A percentile compares a stretch with the other conserved stretches of the same genome.
Evolutionary conservation across 176 grass and related monocot species (phyloP).

Genomic region (Tuctoria greenei): DNA sequence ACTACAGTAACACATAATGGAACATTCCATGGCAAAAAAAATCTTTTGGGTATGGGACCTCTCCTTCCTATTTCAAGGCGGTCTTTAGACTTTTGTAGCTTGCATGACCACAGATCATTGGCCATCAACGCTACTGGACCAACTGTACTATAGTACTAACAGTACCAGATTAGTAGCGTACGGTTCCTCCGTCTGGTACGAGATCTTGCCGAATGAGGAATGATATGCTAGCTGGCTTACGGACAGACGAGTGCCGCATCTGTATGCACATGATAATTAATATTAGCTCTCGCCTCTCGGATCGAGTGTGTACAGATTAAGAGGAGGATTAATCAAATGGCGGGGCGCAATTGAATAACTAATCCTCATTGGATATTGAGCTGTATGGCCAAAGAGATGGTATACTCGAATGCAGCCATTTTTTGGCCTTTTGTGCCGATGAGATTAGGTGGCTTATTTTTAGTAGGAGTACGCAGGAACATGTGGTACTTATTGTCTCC

Average conservation of each 20-base stretch:
- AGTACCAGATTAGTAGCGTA: constrained; percentile 27
- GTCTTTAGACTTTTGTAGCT: background rate
- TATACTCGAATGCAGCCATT: constrained; percentile 6
- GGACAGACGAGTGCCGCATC: constrained; percentile 17
- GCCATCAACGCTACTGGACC: background rate
- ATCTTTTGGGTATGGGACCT: background rate
- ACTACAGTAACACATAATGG: background rate
- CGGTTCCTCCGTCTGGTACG: background rate
- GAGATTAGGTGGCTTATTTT: constrained; percentile 12
- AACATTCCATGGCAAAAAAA: constrained; percentile 10
- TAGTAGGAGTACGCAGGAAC: background rate
- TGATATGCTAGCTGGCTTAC: constrained; percentile 6
- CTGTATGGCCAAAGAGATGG: background rate
- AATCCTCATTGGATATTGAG: constrained; percentile 32
- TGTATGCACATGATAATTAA: background rate
- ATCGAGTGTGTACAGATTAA: constrained; percentile 26
- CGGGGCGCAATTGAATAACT: constrained; percentile 1
- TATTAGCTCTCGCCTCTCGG: constrained; percentile 1
- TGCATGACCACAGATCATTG: background rate
- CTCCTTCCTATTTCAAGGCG: background rate
- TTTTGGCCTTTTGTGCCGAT: constrained; percentile 7
- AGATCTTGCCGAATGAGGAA: constrained; percentile 39
- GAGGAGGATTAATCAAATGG: constrained; percentile 16
- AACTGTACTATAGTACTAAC: background rate
- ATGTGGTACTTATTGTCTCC: constrained; percentile 16